These are phyloP conservation scores for Pythium guiyangense DNA, from an alignment of 352 stramenopile species.

Conservation along the genomic window DNA sequence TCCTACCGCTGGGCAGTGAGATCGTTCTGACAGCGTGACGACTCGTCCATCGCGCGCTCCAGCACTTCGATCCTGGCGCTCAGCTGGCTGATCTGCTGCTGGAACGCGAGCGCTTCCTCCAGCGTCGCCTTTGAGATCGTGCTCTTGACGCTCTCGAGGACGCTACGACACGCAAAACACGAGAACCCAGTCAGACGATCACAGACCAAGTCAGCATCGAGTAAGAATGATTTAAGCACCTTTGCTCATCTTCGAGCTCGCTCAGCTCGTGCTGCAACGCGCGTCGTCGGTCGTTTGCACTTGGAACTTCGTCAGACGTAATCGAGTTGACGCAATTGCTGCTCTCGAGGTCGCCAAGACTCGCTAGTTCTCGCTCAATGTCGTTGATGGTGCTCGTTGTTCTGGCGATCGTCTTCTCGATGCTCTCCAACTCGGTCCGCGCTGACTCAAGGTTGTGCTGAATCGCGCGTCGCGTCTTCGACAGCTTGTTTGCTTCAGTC, in stretches of 20 bases:
- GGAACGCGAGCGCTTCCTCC: constrained; percentile 10
- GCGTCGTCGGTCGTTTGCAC: not conserved
- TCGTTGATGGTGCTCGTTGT: no score
- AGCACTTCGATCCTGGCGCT: constrained; percentile 12
- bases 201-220: no score
- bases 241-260: not conserved
- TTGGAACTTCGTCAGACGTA: not conserved
- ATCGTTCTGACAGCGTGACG: not conserved
- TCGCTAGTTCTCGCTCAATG: not conserved
- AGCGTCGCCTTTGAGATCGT: not conserved
- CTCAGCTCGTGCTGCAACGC: not conserved
- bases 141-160: constrained; percentile 4
- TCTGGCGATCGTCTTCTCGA: not conserved
- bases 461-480: not conserved
- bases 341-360: not conserved
- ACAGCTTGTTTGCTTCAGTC: not conserved
- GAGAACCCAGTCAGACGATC: not conserved
- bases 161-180: not conserved
- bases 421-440: not conserved
- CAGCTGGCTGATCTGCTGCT: constrained; percentile 8
- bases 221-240: not conserved
- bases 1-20: not conserved
- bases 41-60: constrained; percentile 13
- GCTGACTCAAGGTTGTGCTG: not conserved
- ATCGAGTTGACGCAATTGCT: not conserved